Base-by-base conservation (phyloP, 306 rosid genomes). In the Pueraria montana region DNA sequence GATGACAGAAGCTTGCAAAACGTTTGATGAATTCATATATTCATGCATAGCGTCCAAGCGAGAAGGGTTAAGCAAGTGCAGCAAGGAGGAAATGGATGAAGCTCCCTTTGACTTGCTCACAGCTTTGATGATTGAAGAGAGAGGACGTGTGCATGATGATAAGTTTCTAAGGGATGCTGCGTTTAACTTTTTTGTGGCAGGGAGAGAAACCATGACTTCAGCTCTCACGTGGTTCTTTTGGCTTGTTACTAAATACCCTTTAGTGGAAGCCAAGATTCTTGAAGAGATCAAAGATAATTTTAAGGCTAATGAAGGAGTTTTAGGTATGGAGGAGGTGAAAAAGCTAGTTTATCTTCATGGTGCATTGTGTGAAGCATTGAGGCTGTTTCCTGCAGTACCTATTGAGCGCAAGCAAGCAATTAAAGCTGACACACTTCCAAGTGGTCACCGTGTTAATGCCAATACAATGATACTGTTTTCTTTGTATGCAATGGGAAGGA, bases 401-500 rank as follows among this genome's bases (percentile, higher is more conserved):
- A 67, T 86, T n/a, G 78, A 88, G 30, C 83, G 88, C 12, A 85
- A 83, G 61, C 18, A 78, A 6, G 75, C 89, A 3, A 12, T 59
- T 0, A 36, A 77, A 12, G 53, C 4, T 0, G 93, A 91, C 16
- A 46, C 46, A 4, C 93, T 91, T 11, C 93, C 93, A 1, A 91
- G 91, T 30, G 96, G 93, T 6, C 93, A 91, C 30, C 27, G 0
- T 9, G 79, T 89, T 3, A 5, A 26, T 11, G 21, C 63, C 0
- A 80, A 80, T 0, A 12, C 58, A 8, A 75, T 18, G 70, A 49
- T 91, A 10, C 9, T 88, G 12, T 12, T 83, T 49, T 77, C 79
- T 4, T 5, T 83, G n/a, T 91, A 91, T 49, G 78, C 92, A 17
- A 83, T 88, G 88, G 96, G 96, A 3, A 89, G 96, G 52, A 49